phyloP scores from a whole-genome alignment of 805 yeast genomes.

The Candida ficus region DNA sequence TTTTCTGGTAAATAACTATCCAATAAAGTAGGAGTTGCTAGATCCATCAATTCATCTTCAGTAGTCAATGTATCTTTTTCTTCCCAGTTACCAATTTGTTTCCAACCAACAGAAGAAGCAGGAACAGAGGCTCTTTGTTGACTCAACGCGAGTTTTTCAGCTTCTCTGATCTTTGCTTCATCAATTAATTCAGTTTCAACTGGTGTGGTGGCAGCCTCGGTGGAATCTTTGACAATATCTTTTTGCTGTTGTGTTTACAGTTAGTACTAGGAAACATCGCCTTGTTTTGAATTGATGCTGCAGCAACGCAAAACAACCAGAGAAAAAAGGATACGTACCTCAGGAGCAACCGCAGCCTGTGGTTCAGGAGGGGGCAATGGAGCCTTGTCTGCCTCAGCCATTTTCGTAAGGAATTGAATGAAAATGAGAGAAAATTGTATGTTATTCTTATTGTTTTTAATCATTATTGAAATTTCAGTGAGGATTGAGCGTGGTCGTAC shows the following conservation, averaged over 20 bases:
- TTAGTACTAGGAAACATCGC: no score
- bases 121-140: constrained; percentile 44
- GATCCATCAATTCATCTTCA: constrained; percentile 70
- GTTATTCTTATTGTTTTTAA: neutral
- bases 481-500: no score
- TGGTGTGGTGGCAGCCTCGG: constrained; percentile 3
- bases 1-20: constrained; percentile 72
- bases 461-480: no score
- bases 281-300: no score
- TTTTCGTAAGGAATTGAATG: neutral
- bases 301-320: no score
- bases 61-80: constrained; percentile 55
- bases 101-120: constrained; percentile 87
- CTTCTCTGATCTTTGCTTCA: constrained; percentile 17
- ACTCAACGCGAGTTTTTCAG: constrained; percentile 23
- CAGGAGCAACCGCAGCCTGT: neutral
- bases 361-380: constrained; percentile 15
- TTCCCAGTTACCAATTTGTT: constrained; percentile 86
- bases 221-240: constrained; percentile 15
- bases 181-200: constrained; percentile 13
- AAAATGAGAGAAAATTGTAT: neutral
- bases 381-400: constrained; percentile 5
- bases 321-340: neutral
- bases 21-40: constrained; percentile 65
- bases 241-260: constrained; percentile 13